phyloP scores from a whole-genome alignment of 306 rosid species.

The Betula pendula region DNA sequence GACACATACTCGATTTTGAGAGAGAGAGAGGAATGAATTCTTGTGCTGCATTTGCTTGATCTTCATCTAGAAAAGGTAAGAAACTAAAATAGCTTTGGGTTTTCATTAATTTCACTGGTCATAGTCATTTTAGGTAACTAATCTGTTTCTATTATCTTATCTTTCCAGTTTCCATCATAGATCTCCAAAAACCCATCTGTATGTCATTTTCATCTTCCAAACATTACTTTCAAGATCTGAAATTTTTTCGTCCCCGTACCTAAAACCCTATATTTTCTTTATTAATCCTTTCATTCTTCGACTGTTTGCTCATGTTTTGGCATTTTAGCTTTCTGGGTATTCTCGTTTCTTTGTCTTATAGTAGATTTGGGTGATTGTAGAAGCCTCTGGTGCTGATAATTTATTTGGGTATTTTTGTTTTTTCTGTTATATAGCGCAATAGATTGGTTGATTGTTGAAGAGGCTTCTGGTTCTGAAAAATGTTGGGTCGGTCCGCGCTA shows the following conservation, averaged over 20 bases:
- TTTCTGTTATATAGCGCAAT: background rate
- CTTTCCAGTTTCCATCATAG: constrained; percentile 19
- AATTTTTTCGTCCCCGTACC: constrained; percentile 11
- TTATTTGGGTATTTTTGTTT: background rate
- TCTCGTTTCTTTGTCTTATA: constrained; percentile 32
- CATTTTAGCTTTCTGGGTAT: constrained; percentile 41
- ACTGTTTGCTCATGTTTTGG: constrained; percentile 16
- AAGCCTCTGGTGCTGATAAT: constrained; percentile 17
- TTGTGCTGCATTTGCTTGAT: constrained; percentile 22
- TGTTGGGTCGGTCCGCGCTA: constrained; percentile 40
- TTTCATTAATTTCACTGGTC: background rate
- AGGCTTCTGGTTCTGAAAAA: constrained; percentile 22
- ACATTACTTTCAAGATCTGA: constrained; percentile 36
- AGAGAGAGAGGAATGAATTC: background rate
- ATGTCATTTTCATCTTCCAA: constrained; percentile 10
- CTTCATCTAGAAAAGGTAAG: background rate
- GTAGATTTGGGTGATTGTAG: constrained; percentile 20
- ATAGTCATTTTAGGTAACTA: background rate
- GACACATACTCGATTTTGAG: background rate
- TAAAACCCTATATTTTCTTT: background rate
- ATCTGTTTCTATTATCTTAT: background rate
- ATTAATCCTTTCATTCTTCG: background rate
- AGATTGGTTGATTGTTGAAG: constrained; percentile 5
- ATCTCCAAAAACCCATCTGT: constrained; percentile 36
- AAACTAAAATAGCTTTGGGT: background rate